Evolutionary conservation across 202 grass and related monocot genomes (phyloP).

Genomic region (Eragrostis tef): DNA sequence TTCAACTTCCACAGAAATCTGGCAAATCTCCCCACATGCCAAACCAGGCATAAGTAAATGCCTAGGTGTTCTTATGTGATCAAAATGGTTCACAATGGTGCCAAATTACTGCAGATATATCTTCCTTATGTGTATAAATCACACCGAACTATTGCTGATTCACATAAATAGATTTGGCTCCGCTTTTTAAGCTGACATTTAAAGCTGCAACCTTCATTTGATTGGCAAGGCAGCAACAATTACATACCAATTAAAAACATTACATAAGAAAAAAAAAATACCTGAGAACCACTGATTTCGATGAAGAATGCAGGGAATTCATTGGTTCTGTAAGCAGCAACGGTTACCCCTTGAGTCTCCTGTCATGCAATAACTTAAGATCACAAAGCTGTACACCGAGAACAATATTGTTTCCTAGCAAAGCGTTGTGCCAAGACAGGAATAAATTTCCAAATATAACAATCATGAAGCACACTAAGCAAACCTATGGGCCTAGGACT

Average conservation of each 20-base stretch:
- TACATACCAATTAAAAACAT: background rate
- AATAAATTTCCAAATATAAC: background rate
- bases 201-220: too few relatives aligned
- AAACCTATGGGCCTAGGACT: too few relatives aligned
- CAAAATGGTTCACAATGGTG: background rate
- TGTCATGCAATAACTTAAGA: conserved; percentile 39
- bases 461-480: background rate
- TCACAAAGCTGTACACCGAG: conserved; percentile 14
- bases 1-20: background rate
- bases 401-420: conserved; percentile 1
- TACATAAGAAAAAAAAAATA: conserved; percentile 46
- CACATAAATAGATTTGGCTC: too few relatives aligned
- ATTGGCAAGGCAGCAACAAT: too few relatives aligned
- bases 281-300: conserved; percentile 82
- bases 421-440: background rate
- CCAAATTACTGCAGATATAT: background rate
- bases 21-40: background rate
- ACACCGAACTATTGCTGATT: too few relatives aligned
- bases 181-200: too few relatives aligned
- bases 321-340: conserved; percentile 78
- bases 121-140: background rate
- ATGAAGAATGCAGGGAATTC: conserved; percentile 97
- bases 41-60: background rate
- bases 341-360: conserved; percentile 95
- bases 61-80: background rate